Evolutionary conservation across 257 asterid species (phyloP), one percentile per base, ranked within the genome.

Genomic region (Ocimum tenuiflorum): DNA sequence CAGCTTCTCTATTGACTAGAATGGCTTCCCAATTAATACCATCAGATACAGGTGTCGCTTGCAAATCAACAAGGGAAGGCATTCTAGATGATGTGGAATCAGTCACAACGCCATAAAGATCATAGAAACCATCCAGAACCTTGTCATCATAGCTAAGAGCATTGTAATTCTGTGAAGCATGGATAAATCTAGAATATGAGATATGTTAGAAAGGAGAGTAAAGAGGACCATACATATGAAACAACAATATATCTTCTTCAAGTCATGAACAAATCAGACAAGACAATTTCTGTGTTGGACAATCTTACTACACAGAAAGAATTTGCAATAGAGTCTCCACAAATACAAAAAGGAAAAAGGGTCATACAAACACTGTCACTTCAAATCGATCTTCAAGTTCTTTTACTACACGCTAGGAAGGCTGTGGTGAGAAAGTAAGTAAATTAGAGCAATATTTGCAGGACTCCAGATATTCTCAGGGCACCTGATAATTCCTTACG

Each of bases 101-200:
- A 51, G 77, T 78, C 79, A 80, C 65, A 60, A 89, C 52, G 77
- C 99, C 96, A 61, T 86, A 87, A 41, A 89, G 85, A 73, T 89
- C 97, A 69, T 92, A 92, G 75, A 89, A 92, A 60, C 99, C 97
- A 63, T 92, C 99, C 78, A 92, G 80, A 71, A 92, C 81, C 86
- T 92, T 92, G 88, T 92, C 99, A 48, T 92, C 96, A 35, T 87
- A 92, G 81, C 90, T 78, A 73, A 92, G 95, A 75, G 96, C 95
- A 83, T 89, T 81, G 88, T 87, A 89, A 83, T 82, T 92, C 99
- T 92, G 96, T 80, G 89, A 89, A 89, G 84, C 82, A 86, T 65
- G 82, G 82, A 81, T 68, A 87, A 85, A 80, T 85, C 85, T 85
- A 87, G 79, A 79, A 83, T 79, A 87, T 83, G 92, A 88, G 94